Evolutionary conservation across 257 asterid genomes (phyloP).

Genomic region (Solanum pimpinellifolium): DNA sequence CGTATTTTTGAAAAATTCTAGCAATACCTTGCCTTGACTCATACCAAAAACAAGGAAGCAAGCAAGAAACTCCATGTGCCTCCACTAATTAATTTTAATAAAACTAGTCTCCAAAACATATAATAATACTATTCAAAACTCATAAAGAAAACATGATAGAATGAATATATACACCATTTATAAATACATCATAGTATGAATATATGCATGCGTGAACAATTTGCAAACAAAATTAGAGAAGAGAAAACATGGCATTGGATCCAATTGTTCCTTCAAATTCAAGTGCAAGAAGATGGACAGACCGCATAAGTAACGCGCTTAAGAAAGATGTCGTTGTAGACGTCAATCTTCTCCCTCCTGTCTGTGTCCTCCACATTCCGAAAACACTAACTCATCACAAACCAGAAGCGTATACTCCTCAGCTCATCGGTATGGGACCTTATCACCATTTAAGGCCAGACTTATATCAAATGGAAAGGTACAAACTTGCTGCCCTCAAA

Average conservation of each 20-base stretch:
- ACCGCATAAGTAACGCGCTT: constrained; percentile 11
- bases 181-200: not conserved
- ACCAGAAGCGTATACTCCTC: constrained; percentile 38
- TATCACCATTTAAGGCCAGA: constrained; percentile 40
- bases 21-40: not conserved
- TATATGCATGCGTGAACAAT: not conserved
- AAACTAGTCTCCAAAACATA: not conserved
- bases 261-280: constrained; percentile 7
- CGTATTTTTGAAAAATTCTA: too few relatives aligned
- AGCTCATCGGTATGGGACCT: constrained; percentile 28
- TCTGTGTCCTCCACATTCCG: constrained; percentile 30
- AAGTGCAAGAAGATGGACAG: constrained; percentile 17
- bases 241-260: not conserved
- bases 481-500: constrained; percentile 25
- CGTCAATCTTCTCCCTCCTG: constrained; percentile 18
- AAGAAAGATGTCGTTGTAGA: constrained; percentile 4
- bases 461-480: constrained; percentile 26
- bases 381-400: constrained; percentile 8
- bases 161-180: not conserved
- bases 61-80: not conserved
- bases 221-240: not conserved
- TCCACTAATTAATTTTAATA: not conserved
- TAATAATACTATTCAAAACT: not conserved
- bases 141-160: not conserved
- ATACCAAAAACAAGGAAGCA: not conserved